These are phyloP conservation scores for Fusarium begoniae DNA, from an alignment of 2,329 filamentous ascomycete species.

Conservation along the genomic window DNA sequence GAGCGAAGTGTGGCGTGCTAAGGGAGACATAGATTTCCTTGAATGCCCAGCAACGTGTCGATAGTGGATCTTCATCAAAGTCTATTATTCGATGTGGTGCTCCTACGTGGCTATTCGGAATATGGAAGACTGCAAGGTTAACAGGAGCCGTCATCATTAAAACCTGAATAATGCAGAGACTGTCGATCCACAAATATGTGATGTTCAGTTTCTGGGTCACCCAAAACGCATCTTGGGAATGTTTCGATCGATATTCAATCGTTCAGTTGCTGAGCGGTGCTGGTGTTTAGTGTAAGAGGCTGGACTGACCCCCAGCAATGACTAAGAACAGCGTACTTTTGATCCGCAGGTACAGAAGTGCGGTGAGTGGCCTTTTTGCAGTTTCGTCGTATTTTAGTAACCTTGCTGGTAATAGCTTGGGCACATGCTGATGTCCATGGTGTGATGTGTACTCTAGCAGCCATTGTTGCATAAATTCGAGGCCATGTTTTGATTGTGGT, in stretches of 20 bases:
- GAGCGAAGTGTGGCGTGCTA: neutral
- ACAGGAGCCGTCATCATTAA: neutral
- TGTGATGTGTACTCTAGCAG: neutral
- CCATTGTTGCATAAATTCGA: neutral
- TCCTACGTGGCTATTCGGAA: neutral
- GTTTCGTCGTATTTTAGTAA: neutral
- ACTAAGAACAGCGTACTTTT: neutral
- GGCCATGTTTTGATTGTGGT: neutral
- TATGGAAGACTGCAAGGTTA: neutral
- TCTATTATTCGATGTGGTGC: accelerated
- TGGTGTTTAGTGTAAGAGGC: neutral
- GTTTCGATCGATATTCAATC: accelerated
- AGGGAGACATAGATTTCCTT: neutral
- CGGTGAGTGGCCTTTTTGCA: accelerated
- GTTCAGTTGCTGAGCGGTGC: accelerated
- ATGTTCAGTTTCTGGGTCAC: accelerated
- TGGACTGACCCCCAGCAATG: neutral
- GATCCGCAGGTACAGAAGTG: accelerated
- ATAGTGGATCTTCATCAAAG: neutral
- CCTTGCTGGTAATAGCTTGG: neutral
- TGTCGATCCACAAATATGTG: neutral
- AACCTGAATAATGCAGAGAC: neutral
- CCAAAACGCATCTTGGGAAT: neutral
- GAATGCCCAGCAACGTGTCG: neutral
- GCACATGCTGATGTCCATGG: neutral